Base-by-base conservation (phyloP, 2,329 filamentous ascomycete species). In the Botrytis galanthina region DNA sequence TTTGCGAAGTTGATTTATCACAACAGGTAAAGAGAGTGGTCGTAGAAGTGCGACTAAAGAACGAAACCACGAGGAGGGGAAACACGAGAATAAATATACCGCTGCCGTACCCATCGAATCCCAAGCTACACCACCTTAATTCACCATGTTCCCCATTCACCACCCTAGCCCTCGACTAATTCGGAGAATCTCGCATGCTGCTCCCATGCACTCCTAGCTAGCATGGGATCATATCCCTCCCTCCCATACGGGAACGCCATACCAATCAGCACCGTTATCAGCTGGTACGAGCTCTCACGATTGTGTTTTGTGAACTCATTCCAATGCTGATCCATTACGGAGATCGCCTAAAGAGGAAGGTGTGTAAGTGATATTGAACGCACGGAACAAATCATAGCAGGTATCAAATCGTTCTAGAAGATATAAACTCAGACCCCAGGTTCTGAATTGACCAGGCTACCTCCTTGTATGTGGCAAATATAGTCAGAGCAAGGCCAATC, bases 341-440 rank as follows among this genome's bases (percentile, higher is more conserved):
- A 51, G 18, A 59, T 60, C 29, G 63, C 62, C 63, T 20, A 60
- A 51, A 46, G 16, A 60, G 44, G 71, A 32, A 72, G 71, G 71
- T 59, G 63, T 14, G 14, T 70, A 70, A 46, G 20, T 60, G 48
- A 59, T 48, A 67, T 72, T 39, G 48, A 37, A 60, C 32, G 70
- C 48, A 72, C 61, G 48, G 70, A 72, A 69, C 66, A 69, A 32
- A 69, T 69, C 48, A 42, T 32, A 59, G 70, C 22, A n/a, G 29
- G 42, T 57, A 60, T 59, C 70, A 66, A 67, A 72, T 72, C 39
- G 42, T 72, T 72, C 71, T 60, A 72, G 71, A 72, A 72, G 71
- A 71, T 39, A 46, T 51, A 51, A 66, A 66, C 32, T 60, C n/a
- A 26, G 51, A 60, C 71, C 71, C 71, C 63, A 72, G 71, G 68